phyloP scores from a whole-genome alignment of 352 stramenopile genomes.

The Phytophthora foliorum region DNA sequence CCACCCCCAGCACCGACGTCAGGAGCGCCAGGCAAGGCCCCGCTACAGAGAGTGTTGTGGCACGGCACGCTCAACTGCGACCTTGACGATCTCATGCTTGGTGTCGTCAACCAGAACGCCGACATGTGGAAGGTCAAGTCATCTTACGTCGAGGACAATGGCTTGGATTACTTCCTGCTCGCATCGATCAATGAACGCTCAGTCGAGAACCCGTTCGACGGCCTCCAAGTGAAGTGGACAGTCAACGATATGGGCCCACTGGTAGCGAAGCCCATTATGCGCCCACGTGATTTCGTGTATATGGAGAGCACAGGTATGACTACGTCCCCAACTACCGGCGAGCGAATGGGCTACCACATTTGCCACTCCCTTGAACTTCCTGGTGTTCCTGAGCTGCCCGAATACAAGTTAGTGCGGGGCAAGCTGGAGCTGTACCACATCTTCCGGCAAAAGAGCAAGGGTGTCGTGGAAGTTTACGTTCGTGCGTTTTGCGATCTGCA shows the following conservation, averaged over 20 bases:
- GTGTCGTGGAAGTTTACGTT: slow-evolving; percentile 55
- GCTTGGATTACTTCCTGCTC: slow-evolving; percentile 39
- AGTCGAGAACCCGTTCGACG: slow-evolving; percentile 38
- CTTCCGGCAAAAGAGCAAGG: slow-evolving; percentile 50
- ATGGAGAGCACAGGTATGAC: slow-evolving; percentile 58
- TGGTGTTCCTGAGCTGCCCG: slow-evolving; percentile 33
- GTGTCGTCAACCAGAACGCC: slow-evolving; percentile 40
- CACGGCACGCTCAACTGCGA: slow-evolving; percentile 57
- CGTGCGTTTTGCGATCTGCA: slow-evolving; percentile 40
- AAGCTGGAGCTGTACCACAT: slow-evolving; percentile 50
- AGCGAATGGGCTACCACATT: slow-evolving; percentile 64
- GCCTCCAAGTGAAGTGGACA: slow-evolving; percentile 50
- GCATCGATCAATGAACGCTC: slow-evolving; percentile 34
- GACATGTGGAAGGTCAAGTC: slow-evolving; percentile 57
- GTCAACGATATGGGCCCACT: slow-evolving; percentile 47
- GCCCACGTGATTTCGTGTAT: slow-evolving; percentile 53
- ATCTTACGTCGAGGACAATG: slow-evolving; percentile 55
- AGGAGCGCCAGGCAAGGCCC: neutral
- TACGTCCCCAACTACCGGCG: slow-evolving; percentile 34
- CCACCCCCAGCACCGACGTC: slow-evolving; percentile 16
- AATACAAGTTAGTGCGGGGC: slow-evolving; percentile 54
- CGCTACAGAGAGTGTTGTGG: slow-evolving; percentile 36
- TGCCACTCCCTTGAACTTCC: slow-evolving; percentile 54
- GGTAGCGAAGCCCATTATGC: slow-evolving; percentile 37
- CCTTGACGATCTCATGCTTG: slow-evolving; percentile 57